Base-by-base conservation (phyloP, 2,329 filamentous ascomycete genomes). In the Colletotrichum tropicicola region DNA sequence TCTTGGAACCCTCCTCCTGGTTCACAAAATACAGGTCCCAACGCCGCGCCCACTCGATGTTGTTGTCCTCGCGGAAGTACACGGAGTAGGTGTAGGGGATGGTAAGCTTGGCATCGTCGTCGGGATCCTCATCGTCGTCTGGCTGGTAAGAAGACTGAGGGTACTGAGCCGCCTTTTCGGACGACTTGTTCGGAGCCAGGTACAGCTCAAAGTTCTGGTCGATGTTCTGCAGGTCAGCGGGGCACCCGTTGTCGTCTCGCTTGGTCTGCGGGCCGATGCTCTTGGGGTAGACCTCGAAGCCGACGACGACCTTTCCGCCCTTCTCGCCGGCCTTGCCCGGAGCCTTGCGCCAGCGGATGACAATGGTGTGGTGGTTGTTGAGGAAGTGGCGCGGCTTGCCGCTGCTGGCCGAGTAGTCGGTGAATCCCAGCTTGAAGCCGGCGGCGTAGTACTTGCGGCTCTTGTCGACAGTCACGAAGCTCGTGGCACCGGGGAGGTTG, bases 11-110 rank as follows among this genome's bases (percentile, higher is more conserved):
- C 69, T 95, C 92, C 62, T 93, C 91, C 73, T 96, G 92, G 75
- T 95, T 94, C 65, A 91, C 92, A 79, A 97, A 97, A 77, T 97
- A 97, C 58, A 95, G 81, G 72, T 97, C 92, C 93, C 94, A 97
- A 58, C 93, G 87, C 70, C 90, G 92, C 60, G 85, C 83, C 94
- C 94, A 97, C 68, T 96, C 92, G 53, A 97, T 82, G 19, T 85
- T 87, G 43, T 90, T 87, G 67, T 97, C 92, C 75, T 97, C 92
- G 54, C 92, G 89, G 80, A 94, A 97, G 78, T 96, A 97, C 13
- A 97, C 91, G 3, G 93, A 95, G 78, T 97, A 97, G 0, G 92
- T 92, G 77, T 94, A 97, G 0, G 93, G 92, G 54, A 97, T 90
- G 2, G 85, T 89, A 52, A 96, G 77, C 2, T 83, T 92, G 13